Evolutionary conservation across 2,329 filamentous ascomycete species (phyloP), one percentile per base, ranked within the genome.

Genomic region (Penicillium frequentans): DNA sequence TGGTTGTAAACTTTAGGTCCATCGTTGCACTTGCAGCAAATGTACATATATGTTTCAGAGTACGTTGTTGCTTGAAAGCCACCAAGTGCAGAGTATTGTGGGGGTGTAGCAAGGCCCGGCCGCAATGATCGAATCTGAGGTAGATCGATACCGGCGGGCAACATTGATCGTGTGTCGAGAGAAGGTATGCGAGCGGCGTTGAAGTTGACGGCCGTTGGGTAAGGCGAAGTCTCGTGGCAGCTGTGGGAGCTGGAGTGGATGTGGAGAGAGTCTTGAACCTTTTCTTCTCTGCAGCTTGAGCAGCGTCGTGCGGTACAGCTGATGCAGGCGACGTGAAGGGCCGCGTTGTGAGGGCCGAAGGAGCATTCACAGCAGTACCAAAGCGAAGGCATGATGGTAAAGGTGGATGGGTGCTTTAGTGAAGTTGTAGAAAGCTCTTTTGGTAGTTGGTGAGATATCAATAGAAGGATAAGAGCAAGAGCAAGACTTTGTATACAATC

Each of bases 21-120:
- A 43, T 77, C 74, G 1, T 65, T 39, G 57, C 75, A 77, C 5
- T 57, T 1, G 67, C 75, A 77, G 64, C 75, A 77, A 54, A 73
- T 66, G 46, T 74, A 77, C 59, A 74, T 63, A 51, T 68, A 59
- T 10, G 64, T 68, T 1, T 58, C 27, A 24, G 49, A 39, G 49
- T 63, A 58, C 44, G 49, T 35, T 9, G 43, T 54, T 24, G 57
- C 49, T 62, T 50, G 14, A 49, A 42, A 49, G 57, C 45, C 27
- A n/a, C 16, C 21, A 11, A 21, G 14, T 14, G 39, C 14, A 21
- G 37, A 8, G 6, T 16, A n/a, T n/a, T 27, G 14, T 5, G 23
- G n/a, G 35, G 29, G n/a, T 9, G 16, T 19, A 45, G 42, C 37
- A 13, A 53, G 21, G 7, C 19, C 21, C 3, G 46, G 54, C 24